Evolutionary conservation across 257 asterid genomes (phyloP).

Genomic region (Solanum okadae): DNA sequence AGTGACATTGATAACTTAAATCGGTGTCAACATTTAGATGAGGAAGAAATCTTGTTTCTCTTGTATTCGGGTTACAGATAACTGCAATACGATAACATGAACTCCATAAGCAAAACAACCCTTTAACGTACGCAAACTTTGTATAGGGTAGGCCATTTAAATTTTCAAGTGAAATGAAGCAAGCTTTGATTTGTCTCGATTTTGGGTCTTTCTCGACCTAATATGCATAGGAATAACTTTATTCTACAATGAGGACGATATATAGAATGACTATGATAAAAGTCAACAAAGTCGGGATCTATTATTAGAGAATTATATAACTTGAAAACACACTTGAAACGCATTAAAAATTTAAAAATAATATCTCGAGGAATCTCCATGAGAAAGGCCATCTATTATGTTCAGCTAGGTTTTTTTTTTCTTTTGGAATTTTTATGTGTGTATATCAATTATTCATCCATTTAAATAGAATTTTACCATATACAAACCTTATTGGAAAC

Average conservation of each 20-base stretch:
- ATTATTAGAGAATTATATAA: neutral
- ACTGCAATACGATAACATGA: neutral
- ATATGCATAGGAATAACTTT: neutral
- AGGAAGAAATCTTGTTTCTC: neutral
- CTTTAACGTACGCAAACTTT: neutral
- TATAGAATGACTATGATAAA: neutral
- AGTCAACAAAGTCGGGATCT: neutral
- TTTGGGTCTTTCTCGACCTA: neutral
- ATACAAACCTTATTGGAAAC: neutral
- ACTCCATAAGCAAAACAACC: neutral
- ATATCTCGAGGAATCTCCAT: neutral
- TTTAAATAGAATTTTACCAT: neutral
- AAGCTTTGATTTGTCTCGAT: neutral
- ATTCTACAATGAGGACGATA: neutral
- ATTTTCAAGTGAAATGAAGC: neutral
- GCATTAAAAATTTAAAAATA: neutral
- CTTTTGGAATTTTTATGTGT: neutral
- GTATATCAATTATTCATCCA: neutral
- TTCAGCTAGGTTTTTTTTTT: neutral
- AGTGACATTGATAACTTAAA: neutral
- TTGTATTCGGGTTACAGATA: neutral
- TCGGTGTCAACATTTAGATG: neutral
- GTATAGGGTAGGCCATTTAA: neutral
- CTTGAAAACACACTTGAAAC: neutral
- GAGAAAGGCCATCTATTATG: neutral